These are phyloP conservation scores for Globisporangium cederbergense DNA, from an alignment of 352 stramenopile species.

Conservation along the genomic window DNA sequence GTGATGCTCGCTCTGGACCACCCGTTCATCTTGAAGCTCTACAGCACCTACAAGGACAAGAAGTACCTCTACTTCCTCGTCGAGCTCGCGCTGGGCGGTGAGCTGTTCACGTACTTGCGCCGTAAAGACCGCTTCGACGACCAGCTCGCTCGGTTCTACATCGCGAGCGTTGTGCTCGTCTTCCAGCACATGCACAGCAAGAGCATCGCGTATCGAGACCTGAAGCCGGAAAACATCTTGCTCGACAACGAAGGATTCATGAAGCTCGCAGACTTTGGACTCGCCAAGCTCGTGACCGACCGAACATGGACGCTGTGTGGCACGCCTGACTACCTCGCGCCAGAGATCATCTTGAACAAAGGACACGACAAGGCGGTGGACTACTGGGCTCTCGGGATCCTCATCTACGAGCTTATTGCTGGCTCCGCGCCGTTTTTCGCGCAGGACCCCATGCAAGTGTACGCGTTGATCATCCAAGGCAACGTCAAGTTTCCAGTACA, in stretches of 20 bases:
- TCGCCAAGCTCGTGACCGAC: conserved; percentile 87
- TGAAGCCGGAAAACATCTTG: conserved; percentile 90
- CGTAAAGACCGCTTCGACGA: conserved; percentile 72
- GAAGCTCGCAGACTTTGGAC: conserved; percentile 90
- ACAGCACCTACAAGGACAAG: conserved; percentile 87
- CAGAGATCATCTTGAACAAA: conserved; percentile 91
- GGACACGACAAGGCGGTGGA: conserved; percentile 89
- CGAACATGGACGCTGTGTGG: conserved; percentile 90
- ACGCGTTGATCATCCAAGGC: conserved; percentile 88
- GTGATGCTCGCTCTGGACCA: conserved; percentile 88
- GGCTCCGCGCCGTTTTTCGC: conserved; percentile 87
- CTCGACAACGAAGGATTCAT: conserved; percentile 85
- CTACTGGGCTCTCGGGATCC: conserved; percentile 89
- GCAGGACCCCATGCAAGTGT: conserved; percentile 90
- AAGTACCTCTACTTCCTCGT: conserved; percentile 91
- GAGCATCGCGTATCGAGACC: conserved; percentile 88
- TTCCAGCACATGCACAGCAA: conserved; percentile 91
- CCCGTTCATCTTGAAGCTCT: conserved; percentile 91
- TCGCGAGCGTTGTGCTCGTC: conserved; percentile 86
- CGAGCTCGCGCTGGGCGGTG: conserved; percentile 89
- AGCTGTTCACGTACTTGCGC: conserved; percentile 91
- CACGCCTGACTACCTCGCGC: conserved; percentile 91
- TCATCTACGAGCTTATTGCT: conserved; percentile 89
- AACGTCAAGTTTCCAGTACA: conserved; percentile 83
- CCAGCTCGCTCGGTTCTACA: conserved; percentile 81